A percentile compares a stretch with the other conserved stretches of the same genome.
Conservation (phyloP, 2,329 filamentous ascomycete species). For the Arthrobotrys sphaeroides region DNA sequence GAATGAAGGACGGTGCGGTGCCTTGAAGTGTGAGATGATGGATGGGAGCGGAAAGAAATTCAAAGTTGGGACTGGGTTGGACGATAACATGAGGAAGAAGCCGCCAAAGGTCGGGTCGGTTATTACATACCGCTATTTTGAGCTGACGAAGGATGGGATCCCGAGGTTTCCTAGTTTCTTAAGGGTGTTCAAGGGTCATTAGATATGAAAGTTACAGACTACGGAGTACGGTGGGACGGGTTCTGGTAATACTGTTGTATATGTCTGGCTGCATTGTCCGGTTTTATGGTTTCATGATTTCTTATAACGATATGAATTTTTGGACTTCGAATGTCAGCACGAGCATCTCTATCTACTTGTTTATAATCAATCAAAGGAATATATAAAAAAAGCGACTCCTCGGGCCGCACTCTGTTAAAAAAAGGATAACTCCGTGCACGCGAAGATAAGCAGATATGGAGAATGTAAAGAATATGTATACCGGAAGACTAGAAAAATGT, state of each 20-base stretch:
- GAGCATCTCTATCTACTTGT: neutral
- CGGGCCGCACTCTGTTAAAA: neutral
- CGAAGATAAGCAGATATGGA: neutral
- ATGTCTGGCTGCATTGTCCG: neutral
- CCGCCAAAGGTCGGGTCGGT: slow-evolving; percentile 57
- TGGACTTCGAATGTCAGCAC: neutral
- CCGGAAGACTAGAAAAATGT: neutral
- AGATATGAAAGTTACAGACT: slow-evolving; percentile 5
- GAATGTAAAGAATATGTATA: neutral
- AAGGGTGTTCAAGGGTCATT: slow-evolving; percentile 57
- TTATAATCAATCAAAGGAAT: neutral
- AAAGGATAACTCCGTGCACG: neutral
- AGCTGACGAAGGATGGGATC: slow-evolving; percentile 56
- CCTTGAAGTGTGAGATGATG: slow-evolving; percentile 58
- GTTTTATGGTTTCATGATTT: neutral
- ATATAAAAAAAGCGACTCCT: slow-evolving; percentile 5
- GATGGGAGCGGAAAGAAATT: slow-evolving; percentile 57
- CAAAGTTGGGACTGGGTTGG: slow-evolving; percentile 57
- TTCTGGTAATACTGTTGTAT: neutral
- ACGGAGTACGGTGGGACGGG: neutral
- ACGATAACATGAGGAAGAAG: slow-evolving; percentile 56
- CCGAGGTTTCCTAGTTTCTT: slow-evolving; percentile 58
- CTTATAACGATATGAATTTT: neutral
- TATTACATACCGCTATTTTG: slow-evolving; percentile 57
- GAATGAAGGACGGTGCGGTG: slow-evolving; percentile 56